A percentile compares a stretch with the other conserved stretches of the same genome.
Evolutionary conservation across 768 basidiomycete genomes (phyloP).

Genomic region (Xerocomus potaroensis): DNA sequence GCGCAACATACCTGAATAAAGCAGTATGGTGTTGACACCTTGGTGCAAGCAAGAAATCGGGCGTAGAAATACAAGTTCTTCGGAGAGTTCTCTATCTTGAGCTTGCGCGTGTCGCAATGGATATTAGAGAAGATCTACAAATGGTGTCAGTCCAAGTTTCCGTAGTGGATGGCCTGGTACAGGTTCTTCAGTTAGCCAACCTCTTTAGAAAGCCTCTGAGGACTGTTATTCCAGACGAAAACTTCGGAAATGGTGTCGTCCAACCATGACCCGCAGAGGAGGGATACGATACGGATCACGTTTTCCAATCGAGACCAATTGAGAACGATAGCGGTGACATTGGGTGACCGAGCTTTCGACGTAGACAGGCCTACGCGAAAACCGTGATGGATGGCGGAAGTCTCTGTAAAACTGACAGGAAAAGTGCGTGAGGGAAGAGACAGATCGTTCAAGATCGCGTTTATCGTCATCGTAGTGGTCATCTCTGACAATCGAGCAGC

Average conservation of each 20-base stretch:
- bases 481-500: constrained; percentile 1
- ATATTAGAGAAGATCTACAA: constrained; percentile 40
- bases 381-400: neutral
- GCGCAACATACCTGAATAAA: constrained; percentile 51
- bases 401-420: constrained; percentile 16
- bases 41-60: constrained; percentile 54
- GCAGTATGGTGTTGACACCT: constrained; percentile 49
- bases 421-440: constrained; percentile 13
- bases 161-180: neutral
- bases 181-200: constrained; percentile 38
- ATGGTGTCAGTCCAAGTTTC: neutral
- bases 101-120: constrained; percentile 39
- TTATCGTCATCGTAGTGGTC: constrained; percentile 3
- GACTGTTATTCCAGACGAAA: constrained; percentile 63
- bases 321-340: constrained; percentile 54
- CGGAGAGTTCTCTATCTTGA: constrained; percentile 54
- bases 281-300: constrained; percentile 49
- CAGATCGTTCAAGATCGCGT: constrained; percentile 11
- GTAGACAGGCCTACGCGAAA: constrained; percentile 12
- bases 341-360: constrained; percentile 21
- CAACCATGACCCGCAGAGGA: constrained; percentile 46
- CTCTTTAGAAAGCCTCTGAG: constrained; percentile 35
- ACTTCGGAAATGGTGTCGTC: constrained; percentile 45
- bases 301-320: constrained; percentile 69
- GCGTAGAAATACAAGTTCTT: constrained; percentile 59